Base-by-base conservation (phyloP, 108 stramenopile species). In the Nitzschia inconspicua region DNA sequence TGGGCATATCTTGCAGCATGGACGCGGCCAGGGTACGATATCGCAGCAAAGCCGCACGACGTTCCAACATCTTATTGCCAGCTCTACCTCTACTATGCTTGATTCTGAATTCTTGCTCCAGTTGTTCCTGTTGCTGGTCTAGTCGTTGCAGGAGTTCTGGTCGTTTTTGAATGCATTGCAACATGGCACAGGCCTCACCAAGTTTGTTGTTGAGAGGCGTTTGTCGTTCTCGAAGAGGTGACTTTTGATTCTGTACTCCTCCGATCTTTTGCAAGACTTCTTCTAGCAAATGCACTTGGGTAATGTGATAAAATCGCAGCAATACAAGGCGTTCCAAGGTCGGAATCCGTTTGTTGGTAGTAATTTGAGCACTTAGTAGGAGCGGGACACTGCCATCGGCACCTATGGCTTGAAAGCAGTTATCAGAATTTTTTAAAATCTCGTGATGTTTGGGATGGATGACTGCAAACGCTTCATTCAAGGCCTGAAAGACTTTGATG, bases 381-480 rank as follows among this genome's bases (percentile, higher is more conserved):
- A 57, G 36, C 11, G 67, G 42, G 34, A 30, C 34, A 14, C 23
- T 60, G 16, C 58, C 67, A 29, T 68, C 39, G n/a, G 42, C 67
- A 14, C 67, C 67, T 29, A 68, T 60, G 6, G 67, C 67, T 43
- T 68, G 67, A 32, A 60, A 68, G 11, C 35, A 47, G n/a, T 60
- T 47, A 20, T 37, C 36, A n/a, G 67, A 47, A 34, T 55, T 59
- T 19, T 57, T 48, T 14, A 53, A 5, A 3, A 68, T 29, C 3
- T 46, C 48, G 29, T 52, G 57, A 20, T 68, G 47, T 19, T 59
- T 54, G 36, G 40, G 29, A 37, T 68, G 67, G 26, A 68, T 14
- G 6, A 27, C 46, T 10, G 50, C 16, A 35, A 68, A 68, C 3
- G 67, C 67, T 54, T 68, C 35, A 32, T 68, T 57, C 18, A 68